Evolutionary conservation across 305 asterid genomes (phyloP).

Genomic region (Solanum aculeatissimum): DNA sequence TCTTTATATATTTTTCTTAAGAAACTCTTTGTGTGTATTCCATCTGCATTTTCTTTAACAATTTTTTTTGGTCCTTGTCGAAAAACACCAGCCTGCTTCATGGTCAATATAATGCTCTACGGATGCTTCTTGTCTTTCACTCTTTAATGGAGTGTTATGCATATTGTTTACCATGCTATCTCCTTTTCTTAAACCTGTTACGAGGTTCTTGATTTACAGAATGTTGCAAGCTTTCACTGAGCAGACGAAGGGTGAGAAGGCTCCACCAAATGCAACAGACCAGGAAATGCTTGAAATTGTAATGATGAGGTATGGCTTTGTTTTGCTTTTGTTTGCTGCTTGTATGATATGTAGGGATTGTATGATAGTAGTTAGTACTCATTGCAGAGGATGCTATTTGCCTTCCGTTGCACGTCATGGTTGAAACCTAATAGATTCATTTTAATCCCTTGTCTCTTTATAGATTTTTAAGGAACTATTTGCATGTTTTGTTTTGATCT

Average conservation of each 20-base stretch:
- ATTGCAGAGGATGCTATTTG: not conserved
- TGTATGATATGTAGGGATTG: not conserved
- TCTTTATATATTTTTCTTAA: not conserved
- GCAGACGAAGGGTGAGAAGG: slow-evolving; percentile 66
- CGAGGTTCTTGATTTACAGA: slow-evolving; percentile 27
- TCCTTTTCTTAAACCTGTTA: not conserved
- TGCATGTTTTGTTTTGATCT: not conserved
- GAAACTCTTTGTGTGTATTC: not conserved
- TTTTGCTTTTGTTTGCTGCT: not conserved
- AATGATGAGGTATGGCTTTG: slow-evolving; percentile 54
- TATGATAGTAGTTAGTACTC: not conserved
- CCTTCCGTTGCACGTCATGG: not conserved
- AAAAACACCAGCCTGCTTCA: not conserved
- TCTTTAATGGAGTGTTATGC: not conserved
- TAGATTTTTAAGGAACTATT: not conserved
- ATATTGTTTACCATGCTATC: not conserved
- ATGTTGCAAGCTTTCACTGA: slow-evolving; percentile 88
- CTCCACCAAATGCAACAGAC: slow-evolving; percentile 69
- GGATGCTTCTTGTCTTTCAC: not conserved
- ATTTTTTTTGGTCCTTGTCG: not conserved
- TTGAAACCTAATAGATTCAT: not conserved
- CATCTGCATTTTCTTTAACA: not conserved
- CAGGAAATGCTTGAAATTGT: slow-evolving; percentile 95
- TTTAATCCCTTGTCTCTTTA: not conserved
- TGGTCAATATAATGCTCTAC: not conserved